Conservation (phyloP, 2,329 filamentous ascomycete species). For the Exutisphaerella laricina region DNA sequence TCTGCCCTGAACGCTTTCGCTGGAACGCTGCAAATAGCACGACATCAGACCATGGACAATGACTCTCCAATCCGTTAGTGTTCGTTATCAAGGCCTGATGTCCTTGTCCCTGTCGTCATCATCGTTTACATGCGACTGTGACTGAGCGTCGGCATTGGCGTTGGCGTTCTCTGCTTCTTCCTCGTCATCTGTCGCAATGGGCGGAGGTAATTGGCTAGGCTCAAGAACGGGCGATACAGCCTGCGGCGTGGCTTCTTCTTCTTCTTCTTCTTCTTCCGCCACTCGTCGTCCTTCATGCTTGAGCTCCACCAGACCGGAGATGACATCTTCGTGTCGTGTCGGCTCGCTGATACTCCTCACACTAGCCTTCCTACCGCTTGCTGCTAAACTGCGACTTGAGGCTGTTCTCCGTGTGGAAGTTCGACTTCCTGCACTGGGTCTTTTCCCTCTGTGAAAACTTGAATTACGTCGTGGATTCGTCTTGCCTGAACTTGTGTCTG, state of each 20-base stretch:
- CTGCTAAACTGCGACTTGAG: slow-evolving; percentile 18
- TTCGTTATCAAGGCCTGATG: slow-evolving; percentile 4
- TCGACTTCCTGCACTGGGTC: slow-evolving; percentile 38
- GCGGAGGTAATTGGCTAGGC: slow-evolving; percentile 22
- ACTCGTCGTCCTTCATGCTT: slow-evolving; percentile 53
- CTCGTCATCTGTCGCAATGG: slow-evolving; percentile 24
- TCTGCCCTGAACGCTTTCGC: slow-evolving; percentile 6
- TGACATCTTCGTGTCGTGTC: too few species aligned
- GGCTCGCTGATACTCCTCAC: slow-evolving; percentile 4
- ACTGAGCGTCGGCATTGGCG: too few species aligned
- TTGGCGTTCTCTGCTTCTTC: too few species aligned
- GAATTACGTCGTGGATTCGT: slow-evolving; percentile 34
- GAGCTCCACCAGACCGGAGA: slow-evolving; percentile 48
- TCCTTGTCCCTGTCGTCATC: slow-evolving; percentile 1
- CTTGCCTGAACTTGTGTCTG: slow-evolving; percentile 66
- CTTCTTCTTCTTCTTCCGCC: slow-evolving; percentile 53
- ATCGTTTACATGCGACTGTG: too few species aligned
- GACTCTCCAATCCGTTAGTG: too few species aligned
- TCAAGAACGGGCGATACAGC: neutral
- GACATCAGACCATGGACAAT: too few species aligned
- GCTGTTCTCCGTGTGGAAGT: slow-evolving; percentile 24
- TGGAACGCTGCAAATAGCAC: slow-evolving; percentile 7
- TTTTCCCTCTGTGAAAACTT: slow-evolving; percentile 30
- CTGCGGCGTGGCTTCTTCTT: slow-evolving; percentile 33
- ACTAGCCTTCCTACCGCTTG: slow-evolving; percentile 6